Evolutionary conservation across 495 filamentous ascomycete species (phyloP).

Genomic region (Thermothielavioides terrestris): DNA sequence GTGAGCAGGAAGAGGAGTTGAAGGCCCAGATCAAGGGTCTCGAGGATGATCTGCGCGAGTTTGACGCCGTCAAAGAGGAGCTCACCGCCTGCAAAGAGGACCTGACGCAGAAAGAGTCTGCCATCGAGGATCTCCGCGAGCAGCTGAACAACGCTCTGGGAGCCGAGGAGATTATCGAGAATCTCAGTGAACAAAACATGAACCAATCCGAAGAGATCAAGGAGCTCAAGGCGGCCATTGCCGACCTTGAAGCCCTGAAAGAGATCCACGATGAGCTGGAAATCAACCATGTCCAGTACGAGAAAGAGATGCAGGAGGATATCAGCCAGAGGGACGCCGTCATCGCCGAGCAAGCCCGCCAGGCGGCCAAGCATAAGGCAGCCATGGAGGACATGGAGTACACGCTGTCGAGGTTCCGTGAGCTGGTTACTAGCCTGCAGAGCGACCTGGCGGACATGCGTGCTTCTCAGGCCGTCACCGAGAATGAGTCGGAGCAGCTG

Average conservation of each 20-base stretch:
- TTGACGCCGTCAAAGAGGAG: conserved; percentile 60
- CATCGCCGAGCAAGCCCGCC: conserved; percentile 65
- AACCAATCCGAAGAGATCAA: conserved; percentile 72
- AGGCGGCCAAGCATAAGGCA: conserved; percentile 58
- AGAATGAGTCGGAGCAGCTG: conserved; percentile 82
- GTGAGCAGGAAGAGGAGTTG: conserved; percentile 75
- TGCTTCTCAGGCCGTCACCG: conserved; percentile 81
- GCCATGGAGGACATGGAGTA: conserved; percentile 81
- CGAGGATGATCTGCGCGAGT: conserved; percentile 68
- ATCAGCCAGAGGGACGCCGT: conserved; percentile 72
- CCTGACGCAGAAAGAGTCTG: conserved; percentile 61
- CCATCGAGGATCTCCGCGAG: conserved; percentile 76
- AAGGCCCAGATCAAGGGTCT: conserved; percentile 67
- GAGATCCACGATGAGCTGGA: conserved; percentile 93
- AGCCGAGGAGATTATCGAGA: conserved; percentile 88
- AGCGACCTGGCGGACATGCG: conserved; percentile 84
- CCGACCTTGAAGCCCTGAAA: conserved; percentile 77
- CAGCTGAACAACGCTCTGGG: conserved; percentile 83
- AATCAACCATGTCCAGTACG: conserved; percentile 82
- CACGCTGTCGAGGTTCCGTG: conserved; percentile 76
- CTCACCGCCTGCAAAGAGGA: conserved; percentile 62
- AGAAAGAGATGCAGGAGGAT: conserved; percentile 90
- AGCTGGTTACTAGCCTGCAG: conserved; percentile 79
- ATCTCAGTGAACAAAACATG: conserved; percentile 78
- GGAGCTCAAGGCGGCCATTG: conserved; percentile 68